Evolutionary conservation across 129 eudicot genomes (phyloP).

Genomic region (Chrysanthemum makinoi): DNA sequence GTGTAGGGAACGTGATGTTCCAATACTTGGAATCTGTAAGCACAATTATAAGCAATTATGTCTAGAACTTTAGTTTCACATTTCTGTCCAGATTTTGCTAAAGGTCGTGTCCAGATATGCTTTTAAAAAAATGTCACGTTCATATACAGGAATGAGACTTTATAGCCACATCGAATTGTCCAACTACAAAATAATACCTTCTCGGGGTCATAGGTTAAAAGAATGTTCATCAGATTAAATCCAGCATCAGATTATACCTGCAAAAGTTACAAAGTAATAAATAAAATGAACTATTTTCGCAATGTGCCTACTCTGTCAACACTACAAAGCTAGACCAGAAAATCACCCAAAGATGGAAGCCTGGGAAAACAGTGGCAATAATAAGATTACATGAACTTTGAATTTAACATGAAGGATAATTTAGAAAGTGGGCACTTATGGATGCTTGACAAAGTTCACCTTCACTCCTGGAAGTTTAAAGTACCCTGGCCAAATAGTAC

Average conservation of each 20-base stretch:
- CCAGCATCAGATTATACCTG: slow-evolving; percentile 77
- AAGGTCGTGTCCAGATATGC: neutral
- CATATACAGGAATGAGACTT: no score
- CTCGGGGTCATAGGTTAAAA: slow-evolving; percentile 87
- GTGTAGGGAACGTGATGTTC: no score
- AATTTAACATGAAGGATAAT: slow-evolving; percentile 15
- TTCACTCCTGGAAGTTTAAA: slow-evolving; percentile 7
- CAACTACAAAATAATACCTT: slow-evolving; percentile 45
- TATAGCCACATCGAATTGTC: neutral
- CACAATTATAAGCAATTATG: no score
- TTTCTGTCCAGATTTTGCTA: no score
- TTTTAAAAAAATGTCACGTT: neutral
- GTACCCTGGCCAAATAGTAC: no score
- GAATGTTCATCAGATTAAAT: slow-evolving; percentile 65
- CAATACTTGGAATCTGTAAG: no score
- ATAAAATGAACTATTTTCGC: slow-evolving; percentile 38
- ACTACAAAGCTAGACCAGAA: slow-evolving; percentile 95
- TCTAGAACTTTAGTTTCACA: no score
- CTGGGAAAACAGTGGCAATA: slow-evolving; percentile 72
- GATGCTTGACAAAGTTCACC: slow-evolving; percentile 87
- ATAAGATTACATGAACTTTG: slow-evolving; percentile 42
- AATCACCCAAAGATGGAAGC: slow-evolving; percentile 98
- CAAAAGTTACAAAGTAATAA: slow-evolving; percentile 38
- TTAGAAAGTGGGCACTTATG: slow-evolving; percentile 54
- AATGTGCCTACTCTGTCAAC: slow-evolving; percentile 51